Base-by-base conservation (phyloP, 208 protist genomes). In the Leptomonas pyrrhocoris region DNA sequence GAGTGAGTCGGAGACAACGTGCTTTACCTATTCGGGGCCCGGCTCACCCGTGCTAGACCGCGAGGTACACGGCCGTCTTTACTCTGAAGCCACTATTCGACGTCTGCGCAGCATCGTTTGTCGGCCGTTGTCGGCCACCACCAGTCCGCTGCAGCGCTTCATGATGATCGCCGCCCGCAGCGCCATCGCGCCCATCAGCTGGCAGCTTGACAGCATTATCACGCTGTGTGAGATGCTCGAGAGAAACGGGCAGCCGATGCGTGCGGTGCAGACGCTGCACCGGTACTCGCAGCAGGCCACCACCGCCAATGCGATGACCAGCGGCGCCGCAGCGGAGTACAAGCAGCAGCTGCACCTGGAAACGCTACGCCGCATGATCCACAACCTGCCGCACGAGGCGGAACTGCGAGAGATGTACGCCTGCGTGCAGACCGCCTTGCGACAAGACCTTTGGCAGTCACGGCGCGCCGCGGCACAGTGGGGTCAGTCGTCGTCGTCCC, bases 181-280 rank as follows among this genome's bases (percentile, higher is more conserved):
- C 68, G 81, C 86, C 49, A 75, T 96, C 18, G 80, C 85, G 15
- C 85, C 88, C 18, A 75, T 84, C 6, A 66, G 83, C 58, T 93
- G 87, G 88, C 91, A 96, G 77, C 60, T 88, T 13, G 67, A 81
- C 28, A 94, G 92, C 67, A 87, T 96, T 54, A 70, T 90, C 31
- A 68, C 89, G 19, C 48, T 96, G 25, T 80, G 77, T 25, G 88
- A 94, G 77, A 76, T 76, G 40, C 85, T 96, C 50, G 84, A 86
- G 67, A 72, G 81, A 53, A 76, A 86, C 21, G 88, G 88, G 12
- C 74, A 84, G 61, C 91, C 88, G 19, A 84, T 88, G 79, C 85
- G 88, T 3, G 82, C 86, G 34, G 81, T 81, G 51, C 58, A 70
- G 54, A 67, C 70, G 28, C 68, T 96, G 46, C 64, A 81, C 40